Evolutionary conservation across 2,329 filamentous ascomycete species (phyloP), one percentile per base, ranked within the genome.

Genomic region (Orbilia brochopaga): DNA sequence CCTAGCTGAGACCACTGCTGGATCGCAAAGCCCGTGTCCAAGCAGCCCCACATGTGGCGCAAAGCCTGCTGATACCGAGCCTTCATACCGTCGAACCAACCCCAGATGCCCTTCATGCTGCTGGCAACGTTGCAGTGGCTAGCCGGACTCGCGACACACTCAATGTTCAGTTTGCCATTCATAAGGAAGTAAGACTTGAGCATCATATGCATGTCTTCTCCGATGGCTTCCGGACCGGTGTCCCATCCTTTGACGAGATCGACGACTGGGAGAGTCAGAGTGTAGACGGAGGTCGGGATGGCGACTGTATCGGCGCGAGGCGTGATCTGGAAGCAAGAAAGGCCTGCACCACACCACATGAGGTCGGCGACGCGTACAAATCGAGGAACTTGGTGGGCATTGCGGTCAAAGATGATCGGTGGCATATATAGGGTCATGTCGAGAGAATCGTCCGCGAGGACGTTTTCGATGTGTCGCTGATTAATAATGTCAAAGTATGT

Each of bases 191-290:
- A 90, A 78, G 87, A 90, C 81, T 90, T 90, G 73, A 90, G 82
- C 77, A 89, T 89, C 88, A 90, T 90, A 80, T 91, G 88, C 76
- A 90, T 79, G 77, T 90, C 88, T 79, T 91, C 88, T 48, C 88
- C 88, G 75, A 91, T 90, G 19, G 88, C 88, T 72, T 89, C 88
- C 0, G 85, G 83, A 57, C 85, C 87, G 60, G 85, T 85, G 77
- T 90, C 88, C 88, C 88, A 91, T 24, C 88, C 88, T 8, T 87
- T 87, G 30, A 90, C 88, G 27, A 85, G 83, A 75, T 90, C 87
- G 44, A 88, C 84, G 15, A 91, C 80, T 51, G 85, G 83, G 44
- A 91, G 83, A 0, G 88, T 86, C 0, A 90, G 78, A 3, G 88
- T 90, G 77, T 90, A 91, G 35, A 90, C 88, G 0, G 88, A 90